phyloP scores from a whole-genome alignment of 139 green algal genomes.

The Parachlorella kessleri region DNA sequence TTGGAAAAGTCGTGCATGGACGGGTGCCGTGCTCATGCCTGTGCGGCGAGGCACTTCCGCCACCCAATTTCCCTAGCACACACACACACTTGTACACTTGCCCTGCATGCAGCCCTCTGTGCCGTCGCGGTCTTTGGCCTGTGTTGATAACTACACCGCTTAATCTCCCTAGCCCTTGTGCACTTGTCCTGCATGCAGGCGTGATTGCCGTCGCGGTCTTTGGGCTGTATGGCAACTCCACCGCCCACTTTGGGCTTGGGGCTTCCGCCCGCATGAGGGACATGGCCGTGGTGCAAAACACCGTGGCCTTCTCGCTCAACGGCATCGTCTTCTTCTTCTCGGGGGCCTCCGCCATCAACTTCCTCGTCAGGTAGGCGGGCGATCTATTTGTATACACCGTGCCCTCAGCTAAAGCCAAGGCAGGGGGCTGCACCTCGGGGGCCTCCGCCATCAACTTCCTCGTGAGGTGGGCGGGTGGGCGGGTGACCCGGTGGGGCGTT shows the following conservation, averaged over 20 bases:
- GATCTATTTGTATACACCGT: neutral
- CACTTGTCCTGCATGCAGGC: slow-evolving; percentile 23
- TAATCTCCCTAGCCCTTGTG: neutral
- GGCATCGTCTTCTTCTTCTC: slow-evolving; percentile 87
- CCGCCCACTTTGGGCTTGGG: slow-evolving; percentile 57
- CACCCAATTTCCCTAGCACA: no score
- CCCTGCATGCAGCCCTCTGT: no score
- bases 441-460: neutral
- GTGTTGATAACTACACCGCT: no score
- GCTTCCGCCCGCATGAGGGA: slow-evolving; percentile 7
- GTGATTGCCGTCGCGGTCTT: slow-evolving; percentile 84
- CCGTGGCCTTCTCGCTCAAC: slow-evolving; percentile 52
- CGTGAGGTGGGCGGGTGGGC: neutral
- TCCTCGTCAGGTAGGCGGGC: slow-evolving; percentile 58
- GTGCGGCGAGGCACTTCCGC: no score
- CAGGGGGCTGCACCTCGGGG: neutral
- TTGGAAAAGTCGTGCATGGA: no score
- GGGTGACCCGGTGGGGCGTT: neutral
- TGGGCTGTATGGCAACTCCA: slow-evolving; percentile 74
- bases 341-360: slow-evolving; percentile 74
- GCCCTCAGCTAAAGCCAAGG: neutral
- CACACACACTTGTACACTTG: no score
- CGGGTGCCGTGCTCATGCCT: no score
- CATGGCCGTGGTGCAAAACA: slow-evolving; percentile 15
- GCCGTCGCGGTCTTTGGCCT: no score